Conservation (phyloP, 192 early-diverging fungal species). For the Linnemannia hyalina region DNA sequence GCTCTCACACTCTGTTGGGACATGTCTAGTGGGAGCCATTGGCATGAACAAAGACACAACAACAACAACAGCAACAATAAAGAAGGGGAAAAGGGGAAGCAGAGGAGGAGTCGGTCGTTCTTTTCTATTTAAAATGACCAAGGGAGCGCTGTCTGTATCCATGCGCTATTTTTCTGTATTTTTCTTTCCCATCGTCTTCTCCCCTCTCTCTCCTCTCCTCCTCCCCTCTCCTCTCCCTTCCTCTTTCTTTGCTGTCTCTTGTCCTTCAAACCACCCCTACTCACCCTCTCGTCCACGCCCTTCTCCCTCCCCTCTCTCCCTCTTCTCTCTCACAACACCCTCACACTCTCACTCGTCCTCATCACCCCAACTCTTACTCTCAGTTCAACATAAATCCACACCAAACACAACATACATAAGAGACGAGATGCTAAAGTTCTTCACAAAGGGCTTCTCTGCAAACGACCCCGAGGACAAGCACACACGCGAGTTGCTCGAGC, state of each 20-base stretch:
- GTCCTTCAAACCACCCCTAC: background rate
- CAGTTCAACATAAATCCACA: background rate
- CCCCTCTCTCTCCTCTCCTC: background rate
- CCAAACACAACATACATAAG: background rate
- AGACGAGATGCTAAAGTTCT: conserved; percentile 44
- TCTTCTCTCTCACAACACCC: background rate
- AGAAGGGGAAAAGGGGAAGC: no score
- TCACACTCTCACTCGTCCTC: no score
- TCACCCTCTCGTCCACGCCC: background rate
- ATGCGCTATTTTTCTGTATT: background rate
- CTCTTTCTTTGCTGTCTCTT: background rate
- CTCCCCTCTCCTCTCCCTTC: background rate
- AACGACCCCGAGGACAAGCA: conserved; percentile 54
- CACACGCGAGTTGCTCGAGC: conserved; percentile 45
- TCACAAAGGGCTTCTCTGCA: conserved; percentile 41
- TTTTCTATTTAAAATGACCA: no score
- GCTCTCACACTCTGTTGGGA: no score
- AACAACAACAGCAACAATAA: no score
- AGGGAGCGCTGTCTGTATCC: background rate
- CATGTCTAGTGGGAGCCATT: no score
- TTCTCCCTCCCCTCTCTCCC: background rate
- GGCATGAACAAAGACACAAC: no score
- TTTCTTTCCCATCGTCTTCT: background rate
- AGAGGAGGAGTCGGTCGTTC: no score
- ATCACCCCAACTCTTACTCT: background rate